These are phyloP conservation scores for Breviolum minutum DNA, from an alignment of 73 alveolate species.

Conservation along the genomic window DNA sequence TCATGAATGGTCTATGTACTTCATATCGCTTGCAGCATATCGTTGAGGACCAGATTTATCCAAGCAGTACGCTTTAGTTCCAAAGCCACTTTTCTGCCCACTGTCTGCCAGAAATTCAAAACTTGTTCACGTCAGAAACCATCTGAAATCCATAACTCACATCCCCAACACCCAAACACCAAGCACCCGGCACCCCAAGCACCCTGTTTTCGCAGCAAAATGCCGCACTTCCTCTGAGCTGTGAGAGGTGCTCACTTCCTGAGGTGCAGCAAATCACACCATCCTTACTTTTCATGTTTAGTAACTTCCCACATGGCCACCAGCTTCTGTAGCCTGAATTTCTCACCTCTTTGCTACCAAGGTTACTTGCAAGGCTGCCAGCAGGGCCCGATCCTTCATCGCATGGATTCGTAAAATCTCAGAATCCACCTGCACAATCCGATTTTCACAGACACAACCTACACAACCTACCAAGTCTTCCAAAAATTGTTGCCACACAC, in stretches of 20 bases:
- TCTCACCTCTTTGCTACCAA: neutral
- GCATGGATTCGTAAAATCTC: slow-evolving; percentile 27
- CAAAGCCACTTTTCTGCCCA: no score
- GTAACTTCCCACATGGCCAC: neutral
- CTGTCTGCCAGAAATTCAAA: neutral
- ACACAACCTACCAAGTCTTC: neutral
- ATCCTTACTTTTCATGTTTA: no score
- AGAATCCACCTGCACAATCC: slow-evolving; percentile 1
- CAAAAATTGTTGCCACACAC: neutral
- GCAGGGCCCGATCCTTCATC: slow-evolving; percentile 15
- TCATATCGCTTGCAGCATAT: no score
- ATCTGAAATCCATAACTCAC: neutral
- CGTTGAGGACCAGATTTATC: no score
- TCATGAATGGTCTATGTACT: no score
- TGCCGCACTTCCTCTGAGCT: slow-evolving; percentile 50
- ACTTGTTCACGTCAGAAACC: neutral
- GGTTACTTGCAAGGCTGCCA: slow-evolving; percentile 26
- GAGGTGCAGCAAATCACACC: no score
- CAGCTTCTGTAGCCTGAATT: neutral
- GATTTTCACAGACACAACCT: neutral
- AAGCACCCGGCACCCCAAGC: neutral
- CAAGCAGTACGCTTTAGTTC: no score
- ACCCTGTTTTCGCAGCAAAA: slow-evolving; percentile 32
- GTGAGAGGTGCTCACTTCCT: slow-evolving; percentile 26
- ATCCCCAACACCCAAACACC: neutral